Evolutionary conservation across 148 eudicot species (phyloP), one percentile per base, ranked within the genome.

Genomic region (Nepenthes mirabilis): DNA sequence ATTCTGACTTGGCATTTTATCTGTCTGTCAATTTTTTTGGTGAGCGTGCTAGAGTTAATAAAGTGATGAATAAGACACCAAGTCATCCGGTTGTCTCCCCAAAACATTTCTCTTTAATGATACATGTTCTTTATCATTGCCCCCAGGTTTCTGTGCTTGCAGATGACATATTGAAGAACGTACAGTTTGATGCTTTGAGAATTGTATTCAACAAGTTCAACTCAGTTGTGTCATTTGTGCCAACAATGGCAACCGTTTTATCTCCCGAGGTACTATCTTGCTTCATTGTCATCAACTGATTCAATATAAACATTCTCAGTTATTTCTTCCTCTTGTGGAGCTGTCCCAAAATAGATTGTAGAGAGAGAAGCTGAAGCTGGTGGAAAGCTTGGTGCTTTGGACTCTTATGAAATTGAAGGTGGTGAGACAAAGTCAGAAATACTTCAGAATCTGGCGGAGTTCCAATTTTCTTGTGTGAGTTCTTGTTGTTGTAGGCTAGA

Each of bases 391-490:
- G 88, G 95, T 55, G 95, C 80, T 47, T 62, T 90, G 54, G 97
- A 90, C 62, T 64, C 79, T 36, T 90, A 86, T 72, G 97, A 90
- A 82, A 81, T 90, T 67, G 97, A 90, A 80, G 97, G 97, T 6
- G 95, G 86, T 14, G 96, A 88, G 50, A 69, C 96, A 14, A 88
- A 88, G 82, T 80, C 86, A 6, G 96, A 88, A 77, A 75, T 90
- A 23, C 97, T 90, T 60, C 97, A 86, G 76, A 90, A 90, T 74
- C 82, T 90, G 12, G 3, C 91, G 9, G 95, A 90, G 55, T 90
- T 90, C 67, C 97, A 86, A 61, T 84, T 90, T 72, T 86, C 97
- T 57, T 90, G 95, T 84, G 97, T 90, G 79, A 43, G 97, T 77
- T 47, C 52, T 53, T 23, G 49, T 47, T 35, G 36, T 6, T 55